Conservation (phyloP, 2,329 filamentous ascomycete species). For the Metarhizium humberi region DNA sequence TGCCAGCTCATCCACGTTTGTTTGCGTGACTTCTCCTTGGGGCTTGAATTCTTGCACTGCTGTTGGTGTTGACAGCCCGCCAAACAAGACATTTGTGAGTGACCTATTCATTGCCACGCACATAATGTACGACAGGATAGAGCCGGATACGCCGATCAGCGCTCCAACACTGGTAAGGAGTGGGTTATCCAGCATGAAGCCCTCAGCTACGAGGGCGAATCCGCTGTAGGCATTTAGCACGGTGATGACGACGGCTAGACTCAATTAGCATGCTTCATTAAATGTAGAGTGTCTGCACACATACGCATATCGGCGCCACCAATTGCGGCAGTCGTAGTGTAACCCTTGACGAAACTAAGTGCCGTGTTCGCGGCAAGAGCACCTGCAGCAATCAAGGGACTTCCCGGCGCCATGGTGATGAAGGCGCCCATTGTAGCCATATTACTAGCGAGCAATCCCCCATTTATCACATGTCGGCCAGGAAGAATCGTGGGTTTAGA, state of each 20-base stretch:
- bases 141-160: constrained; percentile 80
- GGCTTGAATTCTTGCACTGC: constrained; percentile 59
- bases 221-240: constrained; percentile 87
- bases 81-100: constrained; percentile 82
- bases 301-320: constrained; percentile 85
- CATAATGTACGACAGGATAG: constrained; percentile 78
- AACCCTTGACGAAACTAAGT: constrained; percentile 78
- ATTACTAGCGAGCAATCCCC: constrained; percentile 64
- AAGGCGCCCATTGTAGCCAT: constrained; percentile 78
- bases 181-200: constrained; percentile 84
- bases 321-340: constrained; percentile 79
- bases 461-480: constrained; percentile 68
- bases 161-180: constrained; percentile 78
- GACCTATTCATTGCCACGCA: constrained; percentile 90
- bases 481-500: constrained; percentile 65
- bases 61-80: constrained; percentile 52
- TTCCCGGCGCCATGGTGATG: constrained; percentile 69
- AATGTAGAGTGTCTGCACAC: constrained; percentile 3
- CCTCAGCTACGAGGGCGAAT: constrained; percentile 82
- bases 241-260: constrained; percentile 67
- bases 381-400: constrained; percentile 67
- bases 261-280: constrained; percentile 6
- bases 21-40: constrained; percentile 70
- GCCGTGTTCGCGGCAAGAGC: constrained; percentile 68
- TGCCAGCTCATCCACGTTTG: constrained; percentile 70